Evolutionary conservation across 768 basidiomycete genomes (phyloP), one percentile per base, ranked within the genome.

Genomic region (Termitomyces sp.): DNA sequence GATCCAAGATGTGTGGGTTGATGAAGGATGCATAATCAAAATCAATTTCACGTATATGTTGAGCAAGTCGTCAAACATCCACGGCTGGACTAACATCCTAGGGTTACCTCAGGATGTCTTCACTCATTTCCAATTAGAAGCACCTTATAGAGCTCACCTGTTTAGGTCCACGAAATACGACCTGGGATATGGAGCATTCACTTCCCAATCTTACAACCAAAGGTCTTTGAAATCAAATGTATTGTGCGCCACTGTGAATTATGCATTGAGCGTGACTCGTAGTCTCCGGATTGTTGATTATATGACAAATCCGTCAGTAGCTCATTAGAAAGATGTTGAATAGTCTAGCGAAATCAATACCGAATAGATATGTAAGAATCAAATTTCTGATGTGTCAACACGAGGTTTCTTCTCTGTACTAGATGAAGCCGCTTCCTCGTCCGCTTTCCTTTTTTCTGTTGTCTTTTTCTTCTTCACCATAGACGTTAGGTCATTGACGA

Each of bases 391-490:
- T 42, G 70, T 65, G 27, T 87, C 85, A 37, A 91, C 55, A 61
- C 80, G 83, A 34, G 81, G 80, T 68, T 89, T 91, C 68, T 92
- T 92, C 62, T 85, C 85, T 9, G 78, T 74, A 33, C 66, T 73
- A 4, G 80, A 70, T 36, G 73, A 72, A 22, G 75, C 79, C 6
- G 72, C 78, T 5, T 80, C 83, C 18, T 78, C 81, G 4, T 88
- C 88, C 4, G 87, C 89, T 72, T 91, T 92, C 53, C 91, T 83
- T 71, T 92, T 93, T 12, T 69, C 68, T 13, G 66, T 65, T 2
- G 74, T 65, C 65, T 81, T 81, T 69, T 87, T 89, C 72, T 93
- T 93, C 79, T 95, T 98, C 77, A 96, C 91, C 66, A 91, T 87
- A 6, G 82, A 82, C 1, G 91, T 95, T 46, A 96, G 74, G 66